phyloP scores from a whole-genome alignment of 306 rosid genomes.

The Quercus robur region DNA sequence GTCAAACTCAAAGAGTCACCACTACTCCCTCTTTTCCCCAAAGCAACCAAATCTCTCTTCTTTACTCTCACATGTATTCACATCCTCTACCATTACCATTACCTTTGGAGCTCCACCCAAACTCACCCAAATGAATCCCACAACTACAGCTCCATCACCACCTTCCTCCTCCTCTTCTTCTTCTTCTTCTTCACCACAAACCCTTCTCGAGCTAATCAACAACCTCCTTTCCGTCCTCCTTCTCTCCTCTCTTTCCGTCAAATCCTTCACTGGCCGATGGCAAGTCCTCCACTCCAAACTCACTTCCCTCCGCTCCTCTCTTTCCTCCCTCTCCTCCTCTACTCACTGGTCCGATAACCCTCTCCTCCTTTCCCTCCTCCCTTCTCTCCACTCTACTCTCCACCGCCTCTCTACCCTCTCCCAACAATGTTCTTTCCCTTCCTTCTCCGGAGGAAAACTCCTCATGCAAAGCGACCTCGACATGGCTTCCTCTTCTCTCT shows the following conservation, averaged over 20 bases:
- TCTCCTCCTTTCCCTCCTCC: slow-evolving; percentile 52
- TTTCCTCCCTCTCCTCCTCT: slow-evolving; percentile 38
- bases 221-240: slow-evolving; percentile 35
- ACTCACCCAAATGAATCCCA: slow-evolving; percentile 25
- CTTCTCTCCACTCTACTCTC: slow-evolving; percentile 50
- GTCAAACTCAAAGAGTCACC: too few species aligned
- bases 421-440: slow-evolving; percentile 32
- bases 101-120: neutral
- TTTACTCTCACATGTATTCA: slow-evolving; percentile 1
- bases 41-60: neutral
- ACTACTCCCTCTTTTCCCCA: neutral
- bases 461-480: slow-evolving; percentile 64
- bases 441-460: slow-evolving; percentile 52
- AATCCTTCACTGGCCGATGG: slow-evolving; percentile 49
- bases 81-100: neutral
- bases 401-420: slow-evolving; percentile 44
- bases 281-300: slow-evolving; percentile 45
- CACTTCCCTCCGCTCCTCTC: slow-evolving; percentile 27
- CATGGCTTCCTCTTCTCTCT: slow-evolving; percentile 46
- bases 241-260: slow-evolving; percentile 41
- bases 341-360: slow-evolving; percentile 54
- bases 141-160: slow-evolving; percentile 10
- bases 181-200: slow-evolving; percentile 30
- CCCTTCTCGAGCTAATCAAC: slow-evolving; percentile 47
- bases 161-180: slow-evolving; percentile 26